Evolutionary conservation across 1,284 basidiomycete species (phyloP), one percentile per base, ranked within the genome.

Genomic region (Moniliella sp.): DNA sequence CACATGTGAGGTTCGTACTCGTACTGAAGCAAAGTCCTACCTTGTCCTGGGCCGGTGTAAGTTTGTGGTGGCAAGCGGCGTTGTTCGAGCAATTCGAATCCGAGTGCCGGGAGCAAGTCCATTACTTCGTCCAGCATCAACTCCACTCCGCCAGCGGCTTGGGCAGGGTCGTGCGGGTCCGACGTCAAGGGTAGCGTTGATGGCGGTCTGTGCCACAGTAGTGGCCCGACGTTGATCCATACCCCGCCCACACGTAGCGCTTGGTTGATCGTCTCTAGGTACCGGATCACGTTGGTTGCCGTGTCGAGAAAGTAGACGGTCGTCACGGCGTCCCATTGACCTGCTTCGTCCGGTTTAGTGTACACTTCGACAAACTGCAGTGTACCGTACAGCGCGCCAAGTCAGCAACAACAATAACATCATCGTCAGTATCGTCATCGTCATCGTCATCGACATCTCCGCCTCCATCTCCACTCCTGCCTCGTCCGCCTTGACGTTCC

Each of bases 271-370:
- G 48, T 46, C 27, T 59, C 56, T 12, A 59, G 40, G 27, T 57
- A 59, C 5, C 45, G 42, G 17, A 57, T 26, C 5, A 55, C 31
- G 21, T 59, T 59, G 15, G 44, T 43, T 25, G 56, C 81, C 4
- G 86, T 94, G 55, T 97, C 88, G 43, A 97, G 78, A 65, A 97
- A 97, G 69, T 93, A 97, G 61, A 83, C 94, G 0, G 88, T 97
- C 39, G 91, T 62, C 8, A 97, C 70, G 0, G 77, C 78, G 46
- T 86, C 73, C 81, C 82, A 97, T 41, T 73, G 62, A 10, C 74
- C 77, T 12, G 68, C 61, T 33, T 83, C 78, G 5, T 61, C 53
- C 9, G 73, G 69, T 41, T 43, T 48, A 8, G 43, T 42, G 31
- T 50, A 54, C n/a, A 53, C 43, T 18, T 55, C 41, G 30, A 54